Evolutionary conservation across 371 early-diverging fungal genomes (phyloP), one percentile per base, ranked within the genome.

Genomic region (Apophysomyces variabilis): DNA sequence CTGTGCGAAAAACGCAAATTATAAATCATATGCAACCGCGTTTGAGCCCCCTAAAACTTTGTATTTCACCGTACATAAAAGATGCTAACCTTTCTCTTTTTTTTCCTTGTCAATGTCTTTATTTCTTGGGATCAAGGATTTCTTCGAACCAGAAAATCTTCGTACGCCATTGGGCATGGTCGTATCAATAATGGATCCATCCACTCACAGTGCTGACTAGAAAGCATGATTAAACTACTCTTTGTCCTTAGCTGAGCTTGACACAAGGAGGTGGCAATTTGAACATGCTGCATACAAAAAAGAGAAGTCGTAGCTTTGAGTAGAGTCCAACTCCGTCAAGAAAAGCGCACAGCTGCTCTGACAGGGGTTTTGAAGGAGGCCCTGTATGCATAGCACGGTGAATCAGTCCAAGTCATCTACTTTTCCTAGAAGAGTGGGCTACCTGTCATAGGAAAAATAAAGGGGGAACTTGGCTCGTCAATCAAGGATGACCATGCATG

Each of bases 21-120:
- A 50, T 50, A 50, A 50, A 50, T 50, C 21, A 21, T 50, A 50
- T 50, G 54, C 54, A 50, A 50, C 54, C 54, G 54, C 54, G 54
- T 50, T 50, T 50, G 54, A 50, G 21, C 54, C 54, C 54, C 54
- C 54, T 50, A 50, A 18, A 21, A 21, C 21, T 50, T 21, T 50
- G 9, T 50, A n/a, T 50, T 50, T 50, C 54, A 18, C 9, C 21
- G 32, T 18, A 50, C n/a, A 26, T 18, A 47, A 9, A 47, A 47
- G 32, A 26, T 26, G 32, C 32, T 26, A 26, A 26, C 32, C 3
- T 26, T 3, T 26, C 32, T 26, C 3, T 26, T 26, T 26, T 26
- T 26, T 26, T 26, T 26, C 3, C 32, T 26, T 26, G 32, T 26
- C 3, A 26, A 26, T 26, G 1, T 26, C 32, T 26, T 26, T 26